These are phyloP conservation scores for Physcomitrium patens DNA, from an alignment of 225 moss, liverwort and hornwort species.

Conservation along the genomic window DNA sequence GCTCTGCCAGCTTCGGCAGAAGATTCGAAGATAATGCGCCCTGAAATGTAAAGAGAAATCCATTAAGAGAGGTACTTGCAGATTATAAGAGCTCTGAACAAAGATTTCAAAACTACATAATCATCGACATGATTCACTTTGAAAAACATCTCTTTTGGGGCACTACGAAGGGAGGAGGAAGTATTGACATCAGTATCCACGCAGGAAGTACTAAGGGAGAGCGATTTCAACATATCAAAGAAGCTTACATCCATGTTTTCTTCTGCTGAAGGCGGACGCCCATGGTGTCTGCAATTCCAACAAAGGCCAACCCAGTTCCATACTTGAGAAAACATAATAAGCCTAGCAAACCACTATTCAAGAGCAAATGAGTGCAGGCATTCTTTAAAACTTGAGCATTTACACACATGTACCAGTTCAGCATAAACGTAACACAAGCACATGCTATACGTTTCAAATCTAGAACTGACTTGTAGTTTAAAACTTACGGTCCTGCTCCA, in stretches of 20 bases:
- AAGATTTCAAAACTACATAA: conserved; percentile 9
- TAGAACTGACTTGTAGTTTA: conserved; percentile 12
- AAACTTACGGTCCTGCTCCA: conserved; percentile 46
- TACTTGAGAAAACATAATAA: conserved; percentile 25
- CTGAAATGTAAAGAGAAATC: conserved; percentile 32
- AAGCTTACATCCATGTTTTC: conserved; percentile 36
- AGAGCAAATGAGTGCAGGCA: background rate
- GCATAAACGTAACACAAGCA: background rate
- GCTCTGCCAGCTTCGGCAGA: conserved; percentile 34
- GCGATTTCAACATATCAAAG: conserved; percentile 20
- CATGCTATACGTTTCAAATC: background rate
- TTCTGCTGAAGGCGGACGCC: conserved; percentile 39
- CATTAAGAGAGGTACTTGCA: conserved; percentile 17
- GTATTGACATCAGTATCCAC: too few species aligned
- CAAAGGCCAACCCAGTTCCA: conserved; percentile 36
- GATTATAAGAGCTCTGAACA: background rate
- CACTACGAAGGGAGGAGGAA: too few species aligned
- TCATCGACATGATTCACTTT: background rate
- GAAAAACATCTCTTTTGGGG: background rate
- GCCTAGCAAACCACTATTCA: background rate
- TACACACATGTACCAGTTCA: conserved; percentile 7
- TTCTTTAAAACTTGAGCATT: conserved; percentile 1
- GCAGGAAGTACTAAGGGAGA: background rate
- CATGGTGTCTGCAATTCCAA: conserved; percentile 51
- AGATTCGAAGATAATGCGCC: conserved; percentile 34